Evolutionary conservation across 495 filamentous ascomycete species (phyloP).

Genomic region (Aspergillus asperescens): DNA sequence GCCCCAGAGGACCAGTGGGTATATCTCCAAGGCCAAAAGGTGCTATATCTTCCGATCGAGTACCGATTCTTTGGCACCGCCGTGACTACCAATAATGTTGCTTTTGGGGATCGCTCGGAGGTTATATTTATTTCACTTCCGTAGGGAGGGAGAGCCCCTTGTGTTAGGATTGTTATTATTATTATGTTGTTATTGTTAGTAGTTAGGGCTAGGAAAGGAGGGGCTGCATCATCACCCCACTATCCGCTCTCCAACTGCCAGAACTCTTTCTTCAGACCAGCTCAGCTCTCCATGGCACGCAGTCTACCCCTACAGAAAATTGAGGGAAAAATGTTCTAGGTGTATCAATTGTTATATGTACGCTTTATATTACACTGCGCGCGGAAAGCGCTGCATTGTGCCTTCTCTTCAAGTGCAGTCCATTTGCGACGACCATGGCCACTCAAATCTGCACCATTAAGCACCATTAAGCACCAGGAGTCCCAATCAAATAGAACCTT

Average conservation of each 20-base stretch:
- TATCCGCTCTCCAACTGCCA: background rate
- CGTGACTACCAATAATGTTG: too few species aligned
- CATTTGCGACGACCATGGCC: background rate
- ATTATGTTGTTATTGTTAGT: background rate
- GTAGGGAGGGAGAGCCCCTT: too few species aligned
- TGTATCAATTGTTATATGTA: slow-evolving; percentile 15
- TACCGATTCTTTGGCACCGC: too few species aligned
- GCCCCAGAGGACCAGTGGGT: too few species aligned
- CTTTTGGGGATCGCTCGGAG: too few species aligned
- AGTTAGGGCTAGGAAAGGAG: background rate
- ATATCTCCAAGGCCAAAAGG: too few species aligned
- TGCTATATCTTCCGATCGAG: too few species aligned
- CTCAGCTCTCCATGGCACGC: too few species aligned
- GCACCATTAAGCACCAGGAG: slow-evolving; percentile 3
- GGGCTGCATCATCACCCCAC: background rate
- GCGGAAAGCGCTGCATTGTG: slow-evolving; percentile 8
- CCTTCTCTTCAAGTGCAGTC: background rate
- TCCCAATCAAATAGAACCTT: background rate
- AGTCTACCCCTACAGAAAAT: too few species aligned
- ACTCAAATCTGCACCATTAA: background rate
- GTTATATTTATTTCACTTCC: too few species aligned
- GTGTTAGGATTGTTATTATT: background rate
- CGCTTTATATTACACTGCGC: slow-evolving; percentile 28
- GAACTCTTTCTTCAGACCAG: background rate
- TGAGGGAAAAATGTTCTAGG: slow-evolving; percentile 4